Percentiles rank a stretch among this genome's conserved stretches.
Evolutionary conservation across 768 basidiomycete genomes (phyloP).

Genomic region (Russula vinacea): DNA sequence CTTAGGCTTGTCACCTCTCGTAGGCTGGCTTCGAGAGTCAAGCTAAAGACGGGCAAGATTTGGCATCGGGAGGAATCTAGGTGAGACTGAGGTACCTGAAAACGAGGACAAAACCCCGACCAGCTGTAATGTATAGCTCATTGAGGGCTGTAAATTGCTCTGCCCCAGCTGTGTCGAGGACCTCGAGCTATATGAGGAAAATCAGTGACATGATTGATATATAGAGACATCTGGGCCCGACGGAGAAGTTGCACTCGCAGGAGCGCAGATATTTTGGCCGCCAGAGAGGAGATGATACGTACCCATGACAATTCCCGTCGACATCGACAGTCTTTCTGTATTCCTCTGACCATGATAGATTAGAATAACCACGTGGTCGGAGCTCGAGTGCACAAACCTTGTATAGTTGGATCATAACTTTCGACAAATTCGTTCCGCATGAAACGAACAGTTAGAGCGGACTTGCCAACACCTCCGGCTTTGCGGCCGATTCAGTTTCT

Average conservation of each 20-base stretch:
- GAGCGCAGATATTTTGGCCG: slow-evolving; percentile 11
- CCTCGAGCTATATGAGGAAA: slow-evolving; percentile 55
- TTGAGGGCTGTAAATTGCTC: slow-evolving; percentile 81
- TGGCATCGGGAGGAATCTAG: background rate
- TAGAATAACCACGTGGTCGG: background rate
- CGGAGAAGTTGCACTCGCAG: slow-evolving; percentile 1
- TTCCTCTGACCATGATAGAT: slow-evolving; percentile 49
- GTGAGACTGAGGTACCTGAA: slow-evolving; percentile 54
- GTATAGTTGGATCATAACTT: slow-evolving; percentile 80
- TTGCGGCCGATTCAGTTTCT: slow-evolving; percentile 11
- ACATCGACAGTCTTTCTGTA: slow-evolving; percentile 65
- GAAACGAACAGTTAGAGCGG: slow-evolving; percentile 78
- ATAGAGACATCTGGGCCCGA: background rate
- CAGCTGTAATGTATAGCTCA: slow-evolving; percentile 78
- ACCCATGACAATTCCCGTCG: slow-evolving; percentile 65
- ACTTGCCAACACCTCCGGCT: slow-evolving; percentile 91
- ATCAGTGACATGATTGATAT: slow-evolving; percentile 8
- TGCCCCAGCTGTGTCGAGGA: slow-evolving; percentile 81
- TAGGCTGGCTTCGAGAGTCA: slow-evolving; percentile 78
- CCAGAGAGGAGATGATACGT: slow-evolving; percentile 33
- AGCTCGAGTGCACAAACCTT: slow-evolving; percentile 47
- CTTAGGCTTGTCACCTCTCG: slow-evolving; percentile 77
- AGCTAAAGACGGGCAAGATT: slow-evolving; percentile 40
- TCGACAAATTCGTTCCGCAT: slow-evolving; percentile 70
- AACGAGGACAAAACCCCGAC: slow-evolving; percentile 76